Conservation (phyloP, 768 basidiomycete genomes). For the Suillus discolor region DNA sequence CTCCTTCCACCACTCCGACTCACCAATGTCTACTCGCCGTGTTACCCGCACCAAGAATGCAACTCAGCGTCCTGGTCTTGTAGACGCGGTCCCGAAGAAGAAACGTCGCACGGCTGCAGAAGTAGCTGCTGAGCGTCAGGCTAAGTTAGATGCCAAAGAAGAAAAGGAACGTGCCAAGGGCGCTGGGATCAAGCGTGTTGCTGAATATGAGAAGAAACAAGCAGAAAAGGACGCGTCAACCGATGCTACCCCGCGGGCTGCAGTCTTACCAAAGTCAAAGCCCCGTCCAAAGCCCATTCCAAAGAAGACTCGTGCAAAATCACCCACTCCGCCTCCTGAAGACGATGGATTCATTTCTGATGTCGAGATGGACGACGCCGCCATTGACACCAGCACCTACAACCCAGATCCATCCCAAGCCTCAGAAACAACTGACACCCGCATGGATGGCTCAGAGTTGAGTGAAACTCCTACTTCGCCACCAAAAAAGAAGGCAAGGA, state of each 20-base stretch:
- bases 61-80: slow-evolving; percentile 11
- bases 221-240: neutral
- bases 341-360: neutral
- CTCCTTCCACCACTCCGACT: neutral
- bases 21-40: neutral
- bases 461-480: neutral
- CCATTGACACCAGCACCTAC: neutral
- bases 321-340: neutral
- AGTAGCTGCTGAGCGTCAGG: slow-evolving; percentile 13
- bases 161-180: slow-evolving; percentile 1
- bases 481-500: neutral
- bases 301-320: neutral
- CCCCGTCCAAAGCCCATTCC: neutral
- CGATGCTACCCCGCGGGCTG: neutral
- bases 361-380: neutral
- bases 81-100: neutral
- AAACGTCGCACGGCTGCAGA: slow-evolving; percentile 13
- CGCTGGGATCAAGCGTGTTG: slow-evolving; percentile 1
- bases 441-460: neutral
- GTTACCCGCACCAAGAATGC: slow-evolving; percentile 9
- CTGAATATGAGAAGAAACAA: neutral
- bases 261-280: neutral
- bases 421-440: neutral
- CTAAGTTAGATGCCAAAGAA: slow-evolving; percentile 9
- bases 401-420: neutral